Evolutionary conservation across 2,329 filamentous ascomycete genomes (phyloP).

Genomic region (Rhynchosporium agropyri): DNA sequence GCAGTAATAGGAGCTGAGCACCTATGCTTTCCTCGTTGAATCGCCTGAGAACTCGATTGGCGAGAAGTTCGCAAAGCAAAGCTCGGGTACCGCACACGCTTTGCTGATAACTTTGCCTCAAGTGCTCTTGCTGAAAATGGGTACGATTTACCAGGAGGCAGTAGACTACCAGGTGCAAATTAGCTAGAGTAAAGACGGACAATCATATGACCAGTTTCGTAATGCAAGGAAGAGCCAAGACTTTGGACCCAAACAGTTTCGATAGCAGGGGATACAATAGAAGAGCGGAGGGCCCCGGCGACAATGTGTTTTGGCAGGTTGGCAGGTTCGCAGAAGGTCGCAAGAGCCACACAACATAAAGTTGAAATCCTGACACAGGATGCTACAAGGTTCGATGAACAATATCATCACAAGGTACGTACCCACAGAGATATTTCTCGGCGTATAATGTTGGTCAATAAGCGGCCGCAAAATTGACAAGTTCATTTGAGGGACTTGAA

Average conservation of each 20-base stretch:
- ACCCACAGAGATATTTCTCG: conserved; percentile 78
- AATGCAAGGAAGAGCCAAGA: neutral
- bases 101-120: conserved; percentile 74
- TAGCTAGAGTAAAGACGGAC: neutral
- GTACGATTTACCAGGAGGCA: conserved; percentile 81
- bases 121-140: conserved; percentile 78
- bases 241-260: too few species aligned
- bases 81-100: conserved; percentile 80
- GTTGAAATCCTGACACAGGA: neutral
- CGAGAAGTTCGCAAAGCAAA: conserved; percentile 78
- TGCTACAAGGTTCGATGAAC: neutral
- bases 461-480: conserved; percentile 71
- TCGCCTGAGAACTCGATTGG: conserved; percentile 74
- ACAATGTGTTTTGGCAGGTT: too few species aligned
- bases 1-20: conserved; percentile 67
- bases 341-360: neutral
- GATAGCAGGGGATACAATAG: too few species aligned
- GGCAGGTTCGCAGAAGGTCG: too few species aligned
- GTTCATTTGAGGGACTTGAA: conserved; percentile 81
- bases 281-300: too few species aligned
- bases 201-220: neutral
- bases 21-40: conserved; percentile 79
- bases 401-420: conserved; percentile 35
- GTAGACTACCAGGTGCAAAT: conserved; percentile 58
- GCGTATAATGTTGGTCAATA: conserved; percentile 80